Conservation (phyloP, 2,329 filamentous ascomycete species). For the Aureobasidium zeae region DNA sequence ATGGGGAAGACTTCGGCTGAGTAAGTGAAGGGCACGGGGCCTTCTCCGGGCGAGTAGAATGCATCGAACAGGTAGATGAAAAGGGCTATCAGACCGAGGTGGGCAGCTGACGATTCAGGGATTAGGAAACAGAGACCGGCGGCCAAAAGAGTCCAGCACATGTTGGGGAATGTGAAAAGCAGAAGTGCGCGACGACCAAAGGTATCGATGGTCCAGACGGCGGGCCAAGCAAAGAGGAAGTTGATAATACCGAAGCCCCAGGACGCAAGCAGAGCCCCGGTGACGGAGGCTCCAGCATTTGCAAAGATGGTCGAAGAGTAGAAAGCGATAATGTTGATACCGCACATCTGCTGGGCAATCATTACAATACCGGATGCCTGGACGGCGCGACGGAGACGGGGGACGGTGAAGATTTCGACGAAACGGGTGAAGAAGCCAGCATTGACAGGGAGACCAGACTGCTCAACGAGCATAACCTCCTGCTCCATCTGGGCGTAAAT, state of each 20-base stretch:
- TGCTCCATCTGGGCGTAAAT: slow-evolving; percentile 27
- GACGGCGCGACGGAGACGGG: slow-evolving; percentile 61
- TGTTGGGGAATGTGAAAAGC: slow-evolving; percentile 42
- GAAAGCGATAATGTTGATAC: slow-evolving; percentile 28
- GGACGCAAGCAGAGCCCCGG: slow-evolving; percentile 41
- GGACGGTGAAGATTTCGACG: slow-evolving; percentile 57
- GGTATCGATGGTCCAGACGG: slow-evolving; percentile 44
- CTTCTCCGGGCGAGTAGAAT: slow-evolving; percentile 35
- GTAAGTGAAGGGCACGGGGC: slow-evolving; percentile 36
- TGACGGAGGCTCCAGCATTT: slow-evolving; percentile 22
- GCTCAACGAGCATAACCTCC: slow-evolving; percentile 25
- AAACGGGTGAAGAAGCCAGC: slow-evolving; percentile 34
- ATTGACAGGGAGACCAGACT: slow-evolving; percentile 26
- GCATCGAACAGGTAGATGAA: slow-evolving; percentile 36
- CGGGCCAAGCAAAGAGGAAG: slow-evolving; percentile 50
- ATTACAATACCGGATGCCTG: slow-evolving; percentile 71
- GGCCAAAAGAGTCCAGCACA: slow-evolving; percentile 40
- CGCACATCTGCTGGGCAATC: slow-evolving; percentile 57
- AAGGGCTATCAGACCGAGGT: slow-evolving; percentile 23
- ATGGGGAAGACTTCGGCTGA: slow-evolving; percentile 29
- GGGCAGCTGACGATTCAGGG: slow-evolving; percentile 17
- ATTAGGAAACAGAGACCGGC: slow-evolving; percentile 42
- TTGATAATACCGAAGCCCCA: slow-evolving; percentile 51
- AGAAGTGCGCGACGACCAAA: slow-evolving; percentile 29
- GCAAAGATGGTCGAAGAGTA: slow-evolving; percentile 20